phyloP scores from a whole-genome alignment of 2,329 filamentous ascomycete genomes.

The Blastomyces parvus region DNA sequence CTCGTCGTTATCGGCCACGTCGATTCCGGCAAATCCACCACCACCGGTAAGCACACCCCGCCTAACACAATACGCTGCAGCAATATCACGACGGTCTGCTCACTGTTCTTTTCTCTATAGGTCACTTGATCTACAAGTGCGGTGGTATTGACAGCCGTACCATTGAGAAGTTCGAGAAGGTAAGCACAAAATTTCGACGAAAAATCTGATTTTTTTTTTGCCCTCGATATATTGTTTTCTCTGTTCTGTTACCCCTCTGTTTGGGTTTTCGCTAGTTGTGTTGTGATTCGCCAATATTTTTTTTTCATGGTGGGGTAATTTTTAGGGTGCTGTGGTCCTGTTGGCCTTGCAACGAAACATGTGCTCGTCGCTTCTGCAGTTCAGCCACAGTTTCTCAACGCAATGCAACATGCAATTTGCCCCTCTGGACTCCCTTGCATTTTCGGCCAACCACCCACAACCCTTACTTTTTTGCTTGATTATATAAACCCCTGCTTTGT shows the following conservation, averaged over 20 bases:
- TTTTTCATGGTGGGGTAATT: constrained; percentile 4
- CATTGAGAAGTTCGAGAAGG: constrained; percentile 99
- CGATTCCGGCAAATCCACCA: constrained; percentile 99
- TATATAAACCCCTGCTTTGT: not conserved
- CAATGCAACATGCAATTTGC: not conserved
- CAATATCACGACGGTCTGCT: not conserved
- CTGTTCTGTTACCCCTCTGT: constrained; percentile 22
- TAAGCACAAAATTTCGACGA: constrained; percentile 38
- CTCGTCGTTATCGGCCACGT: constrained; percentile 99
- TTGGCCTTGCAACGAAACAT: not conserved
- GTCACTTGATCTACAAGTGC: constrained; percentile 99
- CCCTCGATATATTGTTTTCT: constrained; percentile 12
- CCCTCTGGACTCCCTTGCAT: not conserved
- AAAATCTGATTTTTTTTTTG: constrained; percentile 10
- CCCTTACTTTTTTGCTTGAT: too few relatives aligned
- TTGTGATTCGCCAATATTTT: not conserved
- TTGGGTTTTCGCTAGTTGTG: constrained; percentile 3
- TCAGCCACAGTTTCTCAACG: not conserved
- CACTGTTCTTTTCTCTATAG: constrained; percentile 37
- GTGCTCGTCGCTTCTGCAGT: not conserved
- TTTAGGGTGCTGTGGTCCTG: not conserved
- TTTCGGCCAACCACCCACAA: not conserved
- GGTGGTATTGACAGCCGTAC: constrained; percentile 99
- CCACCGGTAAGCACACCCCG: constrained; percentile 60
- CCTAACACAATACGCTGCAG: constrained; percentile 12